Base-by-base conservation (phyloP, 2,329 filamentous ascomycete species). In the Penicillium sp. region DNA sequence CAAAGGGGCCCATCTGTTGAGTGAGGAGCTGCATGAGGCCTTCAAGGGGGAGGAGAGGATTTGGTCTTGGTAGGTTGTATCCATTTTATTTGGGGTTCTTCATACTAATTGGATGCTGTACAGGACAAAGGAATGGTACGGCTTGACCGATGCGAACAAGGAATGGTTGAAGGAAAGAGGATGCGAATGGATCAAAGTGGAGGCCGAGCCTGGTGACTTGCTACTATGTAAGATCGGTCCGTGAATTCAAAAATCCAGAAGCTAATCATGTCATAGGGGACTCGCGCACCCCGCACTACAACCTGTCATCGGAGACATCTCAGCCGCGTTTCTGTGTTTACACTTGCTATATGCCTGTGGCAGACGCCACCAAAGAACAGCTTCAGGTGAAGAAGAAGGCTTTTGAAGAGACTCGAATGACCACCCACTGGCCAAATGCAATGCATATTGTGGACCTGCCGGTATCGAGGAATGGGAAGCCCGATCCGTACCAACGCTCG, bases 181-280 rank as follows among this genome's bases (percentile, higher is more conserved):
- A 9, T 54, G 65, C 10, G 50, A 67, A 26, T 69, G 67, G 53
- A 50, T 66, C 27, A 77, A 79, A 62, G 70, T 78, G 5, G 68
- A 72, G 49, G 77, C 75, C 29, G 75, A 77, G 7, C 78, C 77
- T 1, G 77, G 77, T 26, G 77, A 80, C 25, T 61, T 80, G 50
- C 64, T 80, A 5, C 68, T 80, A 19, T 80, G 76, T 60, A 60
- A 48, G 57, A n/a, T 27, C 25, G 7, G 5, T 2, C 23, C n/a
- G 44, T 29, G 25, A 13, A 26, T 27, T 7, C 4, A n/a, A 29
- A 4, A 4, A 19, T 21, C 19, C 16, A 6, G 27, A 33, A 6
- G 31, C 19, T 37, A 50, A 39, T 25, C 2, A 31, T 9, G n/a
- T 8, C 9, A 8, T 21, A 60, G 57, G 57, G 75, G 75, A 78